Base-by-base conservation (phyloP, 176 grass and related monocot species). In the Oryza meridionalis region DNA sequence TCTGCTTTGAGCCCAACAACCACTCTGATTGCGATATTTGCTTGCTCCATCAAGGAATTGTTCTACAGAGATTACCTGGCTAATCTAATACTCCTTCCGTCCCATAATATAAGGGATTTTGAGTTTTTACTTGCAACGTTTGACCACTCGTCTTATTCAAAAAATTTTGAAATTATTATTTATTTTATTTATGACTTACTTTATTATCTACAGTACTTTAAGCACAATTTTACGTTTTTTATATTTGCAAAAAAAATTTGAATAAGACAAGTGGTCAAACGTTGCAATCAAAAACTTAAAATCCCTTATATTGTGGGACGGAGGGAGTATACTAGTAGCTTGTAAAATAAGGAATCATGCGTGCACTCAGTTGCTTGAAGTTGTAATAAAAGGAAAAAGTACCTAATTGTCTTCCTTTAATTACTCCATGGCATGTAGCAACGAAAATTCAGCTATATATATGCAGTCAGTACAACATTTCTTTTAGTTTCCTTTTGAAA, bases 11-110 rank as follows among this genome's bases (percentile, higher is more conserved):
- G 37, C 14, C 15, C 46, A 90, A 78, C 88, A 9, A 82, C 78
- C 59, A 38, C 83, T 77, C 25, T 73, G 74, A 78, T 82, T 22
- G 74, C 26, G 58, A 86, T 26, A 15, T 86, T 59, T 78, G 45
- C 21, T 46, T 67, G 59, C 58, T 58, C 33, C 55, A 51, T 63
- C 64, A 24, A 19, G 15, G 14, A 80, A 49, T 21, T 65, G 27
- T 75, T 55, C 59, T 21, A 67, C 74, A 12, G 40, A 22, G n/a
- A 14, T 22, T 15, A 16, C 26, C 37, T 47, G 7, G 70, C 7
- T 80, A 47, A 49, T 59, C 46, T 62, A n/a, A n/a, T n/a, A n/a
- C n/a, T n/a, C n/a, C n/a, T n/a, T n/a, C n/a, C n/a, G n/a, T n/a
- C n/a, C n/a, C n/a, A n/a, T n/a, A n/a, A n/a, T n/a, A n/a, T n/a